Conservation (phyloP, 345 rosid species). For the Diplotaxis tenuifolia region DNA sequence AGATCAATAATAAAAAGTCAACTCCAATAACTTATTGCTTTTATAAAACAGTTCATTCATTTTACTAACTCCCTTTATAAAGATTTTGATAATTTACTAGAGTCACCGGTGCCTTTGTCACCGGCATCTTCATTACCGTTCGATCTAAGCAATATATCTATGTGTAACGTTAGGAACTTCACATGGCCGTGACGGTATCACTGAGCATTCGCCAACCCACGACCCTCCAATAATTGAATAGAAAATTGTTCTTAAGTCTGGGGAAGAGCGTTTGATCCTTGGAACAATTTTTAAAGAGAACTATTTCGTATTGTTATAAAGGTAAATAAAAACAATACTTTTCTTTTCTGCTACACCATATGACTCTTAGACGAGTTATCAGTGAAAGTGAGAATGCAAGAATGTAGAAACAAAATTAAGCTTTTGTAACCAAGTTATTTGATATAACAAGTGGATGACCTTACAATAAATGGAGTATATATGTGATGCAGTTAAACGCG, state of each 20-base stretch:
- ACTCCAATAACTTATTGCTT: slow-evolving; percentile 30
- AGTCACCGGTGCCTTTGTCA: slow-evolving; percentile 7
- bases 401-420: neutral
- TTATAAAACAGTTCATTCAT: slow-evolving; percentile 30
- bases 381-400: neutral
- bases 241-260: slow-evolving; percentile 8
- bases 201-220: slow-evolving; percentile 34
- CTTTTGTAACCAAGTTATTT: neutral
- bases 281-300: neutral
- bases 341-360: neutral
- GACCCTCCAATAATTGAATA: slow-evolving; percentile 32
- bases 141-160: slow-evolving; percentile 9
- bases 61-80: slow-evolving; percentile 26
- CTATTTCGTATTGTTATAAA: neutral
- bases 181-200: slow-evolving; percentile 30
- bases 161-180: neutral
- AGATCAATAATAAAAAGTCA: slow-evolving; percentile 26
- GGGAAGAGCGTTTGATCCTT: slow-evolving; percentile 34
- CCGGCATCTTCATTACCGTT: slow-evolving; percentile 31
- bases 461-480: neutral
- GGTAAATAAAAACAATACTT: neutral
- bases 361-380: neutral
- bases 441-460: neutral
- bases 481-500: neutral
- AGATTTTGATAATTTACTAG: slow-evolving; percentile 29